These are phyloP conservation scores for Phytophthora pistaciae DNA, from an alignment of 352 stramenopile species.

Conservation along the genomic window DNA sequence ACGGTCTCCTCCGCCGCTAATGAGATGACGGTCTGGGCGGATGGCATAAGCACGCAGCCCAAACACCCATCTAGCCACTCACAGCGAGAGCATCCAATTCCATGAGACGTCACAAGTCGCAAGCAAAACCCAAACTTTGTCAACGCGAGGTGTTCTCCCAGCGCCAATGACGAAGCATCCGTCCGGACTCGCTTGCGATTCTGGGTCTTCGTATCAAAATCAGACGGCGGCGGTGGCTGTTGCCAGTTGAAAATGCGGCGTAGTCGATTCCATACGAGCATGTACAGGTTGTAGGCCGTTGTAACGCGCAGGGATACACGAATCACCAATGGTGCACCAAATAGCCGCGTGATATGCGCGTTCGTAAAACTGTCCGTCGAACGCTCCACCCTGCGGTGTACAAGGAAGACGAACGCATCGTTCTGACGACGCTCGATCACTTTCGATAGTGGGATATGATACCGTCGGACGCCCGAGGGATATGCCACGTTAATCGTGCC, in stretches of 20 bases:
- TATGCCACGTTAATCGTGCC: constrained; percentile 78
- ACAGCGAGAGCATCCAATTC: constrained; percentile 88
- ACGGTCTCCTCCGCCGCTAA: constrained; percentile 84
- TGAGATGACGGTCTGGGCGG: constrained; percentile 44
- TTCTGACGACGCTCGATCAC: constrained; percentile 56
- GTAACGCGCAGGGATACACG: constrained; percentile 71
- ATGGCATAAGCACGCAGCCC: constrained; percentile 83
- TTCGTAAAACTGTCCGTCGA: constrained; percentile 86
- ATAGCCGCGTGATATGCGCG: constrained; percentile 78
- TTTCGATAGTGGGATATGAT: constrained; percentile 70
- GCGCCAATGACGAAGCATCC: constrained; percentile 63
- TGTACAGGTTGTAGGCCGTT: constrained; percentile 79
- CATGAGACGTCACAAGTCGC: constrained; percentile 81
- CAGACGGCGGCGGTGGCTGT: constrained; percentile 42
- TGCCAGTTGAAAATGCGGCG: constrained; percentile 90
- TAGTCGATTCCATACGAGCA: constrained; percentile 80
- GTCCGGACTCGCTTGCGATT: constrained; percentile 37
- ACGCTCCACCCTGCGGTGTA: constrained; percentile 86
- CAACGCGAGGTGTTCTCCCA: constrained; percentile 66
- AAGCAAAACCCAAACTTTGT: constrained; percentile 89
- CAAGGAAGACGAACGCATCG: constrained; percentile 81
- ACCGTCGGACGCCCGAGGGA: constrained; percentile 61
- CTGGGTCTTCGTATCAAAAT: constrained; percentile 34
- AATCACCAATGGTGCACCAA: constrained; percentile 81
- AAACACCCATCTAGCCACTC: constrained; percentile 90